These are phyloP conservation scores for Astrothelium macrocarpum DNA, from an alignment of 495 filamentous ascomycete genomes.

Conservation along the genomic window DNA sequence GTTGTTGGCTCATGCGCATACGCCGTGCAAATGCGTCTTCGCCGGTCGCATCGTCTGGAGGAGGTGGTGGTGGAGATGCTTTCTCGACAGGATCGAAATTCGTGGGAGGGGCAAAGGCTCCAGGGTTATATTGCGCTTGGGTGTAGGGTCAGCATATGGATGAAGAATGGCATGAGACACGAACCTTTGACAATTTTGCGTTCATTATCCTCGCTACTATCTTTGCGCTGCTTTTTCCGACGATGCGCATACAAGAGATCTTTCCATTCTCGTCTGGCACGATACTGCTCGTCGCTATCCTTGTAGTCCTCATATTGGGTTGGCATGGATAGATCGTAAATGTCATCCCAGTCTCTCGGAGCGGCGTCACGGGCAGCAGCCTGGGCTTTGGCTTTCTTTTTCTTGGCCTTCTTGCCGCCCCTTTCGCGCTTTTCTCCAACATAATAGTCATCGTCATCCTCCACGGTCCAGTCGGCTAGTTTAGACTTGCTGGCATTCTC, in stretches of 20 bases:
- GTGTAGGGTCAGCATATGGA: neutral
- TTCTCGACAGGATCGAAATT: neutral
- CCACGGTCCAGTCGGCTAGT: constrained; percentile 79
- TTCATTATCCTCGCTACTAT: neutral
- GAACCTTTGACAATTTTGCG: neutral
- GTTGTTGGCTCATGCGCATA: constrained; percentile 38
- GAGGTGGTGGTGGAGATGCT: neutral
- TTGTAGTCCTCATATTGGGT: constrained; percentile 84
- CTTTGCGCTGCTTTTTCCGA: constrained; percentile 30
- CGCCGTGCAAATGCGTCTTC: constrained; percentile 40
- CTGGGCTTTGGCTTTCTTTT: constrained; percentile 76
- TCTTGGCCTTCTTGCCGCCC: constrained; percentile 77
- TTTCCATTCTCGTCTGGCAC: constrained; percentile 81
- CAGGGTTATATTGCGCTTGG: constrained; percentile 7
- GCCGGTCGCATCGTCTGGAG: constrained; percentile 16
- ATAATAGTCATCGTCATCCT: constrained; percentile 58
- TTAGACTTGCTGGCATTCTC: constrained; percentile 44
- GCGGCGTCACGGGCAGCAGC: constrained; percentile 49
- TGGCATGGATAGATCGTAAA: constrained; percentile 77
- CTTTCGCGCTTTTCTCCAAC: constrained; percentile 56
- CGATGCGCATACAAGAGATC: constrained; percentile 70
- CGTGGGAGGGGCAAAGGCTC: constrained; percentile 2
- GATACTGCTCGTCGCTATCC: constrained; percentile 71
- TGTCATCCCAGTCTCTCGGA: constrained; percentile 62
- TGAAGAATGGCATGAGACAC: neutral